Base-by-base conservation (phyloP, 192 early-diverging fungal genomes). In the Coemansia sp. region DNA sequence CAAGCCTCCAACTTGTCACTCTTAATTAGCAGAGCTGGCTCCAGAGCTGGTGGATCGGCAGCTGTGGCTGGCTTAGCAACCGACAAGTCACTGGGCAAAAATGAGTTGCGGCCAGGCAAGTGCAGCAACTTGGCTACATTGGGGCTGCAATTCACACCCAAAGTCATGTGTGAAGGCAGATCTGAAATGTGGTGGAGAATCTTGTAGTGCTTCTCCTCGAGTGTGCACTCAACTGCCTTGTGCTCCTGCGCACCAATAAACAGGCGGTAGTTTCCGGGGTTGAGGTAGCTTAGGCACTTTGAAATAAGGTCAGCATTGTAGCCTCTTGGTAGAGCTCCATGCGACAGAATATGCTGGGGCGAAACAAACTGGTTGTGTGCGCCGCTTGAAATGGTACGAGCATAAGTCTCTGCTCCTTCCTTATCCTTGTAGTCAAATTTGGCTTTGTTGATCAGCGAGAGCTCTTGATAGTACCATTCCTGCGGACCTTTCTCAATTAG, bases 201-300 rank as follows among this genome's bases (percentile, higher is more conserved):
- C 2, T 87, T 89, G 68, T 96, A 98, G 85, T 89, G 91, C 22
- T 78, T 57, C 37, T 93, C 93, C 56, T 85, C 86, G 32, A 76
- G 38, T 10, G 70, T 62, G 43, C 76, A 65, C 3, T 74, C 58
- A 7, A 76, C 63, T 4, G n/a, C 27, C 6, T 29, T 65, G 54
- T 70, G 64, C 22, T 47, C 46, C 47, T 86, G 80, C 6, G 75
- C 74, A 0, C 76, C 54, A 15, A 88, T 24, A 4, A 77, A 65
- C 11, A 84, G 19, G 6, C 65, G 84, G 74, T 89, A 91, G 62
- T 89, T 88, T 20, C 89, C 79, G 11, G 80, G 67, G 0, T 73
- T 47, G 11, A 94, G 80, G 14, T 79, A 79, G 15, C 81, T 46
- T n/a, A 94, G 64, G 39, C 85, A 74, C 14, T 86, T 71, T 41